phyloP scores from a whole-genome alignment of 345 rosid species.

The Eucalyptus microcorys region DNA sequence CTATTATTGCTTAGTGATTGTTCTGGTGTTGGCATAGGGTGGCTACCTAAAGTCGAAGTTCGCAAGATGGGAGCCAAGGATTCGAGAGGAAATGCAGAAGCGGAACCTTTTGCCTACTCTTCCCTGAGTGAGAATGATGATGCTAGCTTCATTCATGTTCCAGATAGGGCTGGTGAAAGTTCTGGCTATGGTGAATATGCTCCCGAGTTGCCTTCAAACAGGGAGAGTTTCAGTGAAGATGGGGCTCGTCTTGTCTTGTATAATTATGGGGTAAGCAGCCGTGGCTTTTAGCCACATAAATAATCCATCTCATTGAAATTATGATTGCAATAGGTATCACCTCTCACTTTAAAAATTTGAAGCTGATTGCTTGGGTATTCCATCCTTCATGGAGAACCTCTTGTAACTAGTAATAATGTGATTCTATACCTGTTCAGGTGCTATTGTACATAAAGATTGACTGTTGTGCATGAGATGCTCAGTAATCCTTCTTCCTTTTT shows the following conservation, averaged over 20 bases:
- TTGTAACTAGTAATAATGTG: not conserved
- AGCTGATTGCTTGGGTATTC: not conserved
- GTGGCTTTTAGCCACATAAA: not conserved
- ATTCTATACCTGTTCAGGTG: not conserved
- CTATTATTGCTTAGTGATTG: not conserved
- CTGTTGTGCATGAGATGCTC: not conserved
- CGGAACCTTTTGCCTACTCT: conserved; percentile 5
- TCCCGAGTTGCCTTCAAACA: conserved; percentile 6
- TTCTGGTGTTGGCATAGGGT: conserved; percentile 34
- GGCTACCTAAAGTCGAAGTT: conserved; percentile 50
- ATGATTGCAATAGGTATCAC: not conserved
- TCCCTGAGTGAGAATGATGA: conserved; percentile 10
- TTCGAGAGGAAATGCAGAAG: conserved; percentile 7
- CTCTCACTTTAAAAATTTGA: not conserved
- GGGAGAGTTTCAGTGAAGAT: conserved; percentile 14
- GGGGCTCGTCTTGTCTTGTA: conserved; percentile 22
- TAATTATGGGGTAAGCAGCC: conserved; percentile 60
- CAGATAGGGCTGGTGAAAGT: conserved; percentile 9
- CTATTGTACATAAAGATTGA: not conserved
- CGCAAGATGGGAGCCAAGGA: conserved; percentile 39
- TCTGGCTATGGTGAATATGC: conserved; percentile 6
- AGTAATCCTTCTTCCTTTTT: not conserved
- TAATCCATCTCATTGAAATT: not conserved
- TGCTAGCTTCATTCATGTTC: conserved; percentile 11
- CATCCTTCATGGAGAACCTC: not conserved